phyloP scores from a whole-genome alignment of 768 basidiomycete genomes.

The Kwoniella heveanensis region DNA sequence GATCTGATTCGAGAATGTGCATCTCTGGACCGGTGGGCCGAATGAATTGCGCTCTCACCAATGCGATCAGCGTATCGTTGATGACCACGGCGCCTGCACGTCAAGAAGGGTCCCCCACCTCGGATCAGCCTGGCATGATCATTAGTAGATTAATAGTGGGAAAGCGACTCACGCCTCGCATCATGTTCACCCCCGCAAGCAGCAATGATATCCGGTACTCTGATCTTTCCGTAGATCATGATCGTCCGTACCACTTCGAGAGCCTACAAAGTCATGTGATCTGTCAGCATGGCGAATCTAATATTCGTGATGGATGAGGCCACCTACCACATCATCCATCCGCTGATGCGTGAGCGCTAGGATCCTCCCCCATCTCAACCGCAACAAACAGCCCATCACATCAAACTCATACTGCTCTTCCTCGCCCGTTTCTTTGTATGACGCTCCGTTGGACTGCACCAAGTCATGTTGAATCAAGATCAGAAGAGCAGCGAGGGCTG shows the following conservation, averaged over 20 bases:
- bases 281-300: background rate
- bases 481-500: slow-evolving; percentile 70
- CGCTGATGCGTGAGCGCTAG: slow-evolving; percentile 71
- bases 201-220: slow-evolving; percentile 69
- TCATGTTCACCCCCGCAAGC: slow-evolving; percentile 58
- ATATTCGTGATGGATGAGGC: background rate
- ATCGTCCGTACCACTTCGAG: slow-evolving; percentile 74
- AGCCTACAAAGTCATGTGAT: too few relatives aligned
- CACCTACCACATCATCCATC: slow-evolving; percentile 70
- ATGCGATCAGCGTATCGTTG: slow-evolving; percentile 21
- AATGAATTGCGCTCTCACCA: slow-evolving; percentile 34
- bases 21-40: slow-evolving; percentile 31
- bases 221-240: slow-evolving; percentile 83
- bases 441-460: slow-evolving; percentile 73
- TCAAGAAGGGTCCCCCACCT: background rate
- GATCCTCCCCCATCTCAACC: slow-evolving; percentile 80
- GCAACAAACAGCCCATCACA: slow-evolving; percentile 75
- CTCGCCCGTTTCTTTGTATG: slow-evolving; percentile 63
- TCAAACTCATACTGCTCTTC: slow-evolving; percentile 70
- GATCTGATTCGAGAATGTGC: slow-evolving; percentile 33
- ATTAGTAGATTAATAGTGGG: too few relatives aligned
- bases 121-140: background rate
- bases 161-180: slow-evolving; percentile 62
- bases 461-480: slow-evolving; percentile 88
- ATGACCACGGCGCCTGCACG: slow-evolving; percentile 18